Conservation (phyloP, 257 asterid genomes). For the Capsicum chinense region DNA sequence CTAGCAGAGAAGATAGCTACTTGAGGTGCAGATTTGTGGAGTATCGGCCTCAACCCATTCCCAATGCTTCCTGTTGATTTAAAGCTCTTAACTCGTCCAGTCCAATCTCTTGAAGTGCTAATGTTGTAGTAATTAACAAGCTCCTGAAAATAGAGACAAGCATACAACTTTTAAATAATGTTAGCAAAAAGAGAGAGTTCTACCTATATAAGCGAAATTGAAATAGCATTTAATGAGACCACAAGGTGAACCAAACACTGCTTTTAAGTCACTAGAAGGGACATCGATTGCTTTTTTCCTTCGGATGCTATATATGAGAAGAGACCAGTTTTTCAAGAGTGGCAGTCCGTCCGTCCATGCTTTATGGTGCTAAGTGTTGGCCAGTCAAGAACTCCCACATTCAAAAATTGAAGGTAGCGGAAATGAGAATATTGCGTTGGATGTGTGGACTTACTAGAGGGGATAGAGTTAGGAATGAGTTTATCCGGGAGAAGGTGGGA, state of each 20-base stretch:
- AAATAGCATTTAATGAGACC: constrained; percentile 19
- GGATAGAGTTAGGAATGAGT: too few species aligned
- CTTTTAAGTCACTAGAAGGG: not conserved
- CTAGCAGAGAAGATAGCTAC: constrained; percentile 97
- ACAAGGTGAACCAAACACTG: constrained; percentile 16
- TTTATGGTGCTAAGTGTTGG: too few species aligned
- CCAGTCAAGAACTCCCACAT: too few species aligned
- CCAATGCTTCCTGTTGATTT: constrained; percentile 85
- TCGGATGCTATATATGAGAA: not conserved
- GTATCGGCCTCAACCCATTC: constrained; percentile 82
- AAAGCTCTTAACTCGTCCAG: constrained; percentile 90
- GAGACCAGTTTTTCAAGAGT: not conserved
- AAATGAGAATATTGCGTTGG: too few species aligned
- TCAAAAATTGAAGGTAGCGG: too few species aligned
- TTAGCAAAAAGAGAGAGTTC: not conserved
- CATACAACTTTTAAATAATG: constrained; percentile 24
- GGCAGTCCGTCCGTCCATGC: too few species aligned
- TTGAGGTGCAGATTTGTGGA: constrained; percentile 94
- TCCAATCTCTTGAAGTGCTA: constrained; percentile 92
- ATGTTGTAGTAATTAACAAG: constrained; percentile 87
- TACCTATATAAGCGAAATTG: not conserved
- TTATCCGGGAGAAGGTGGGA: too few species aligned
- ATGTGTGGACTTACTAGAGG: too few species aligned
- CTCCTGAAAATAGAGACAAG: constrained; percentile 50
- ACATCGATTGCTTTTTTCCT: not conserved